Conservation (phyloP, 306 rosid genomes). For the Vigna angularis region DNA sequence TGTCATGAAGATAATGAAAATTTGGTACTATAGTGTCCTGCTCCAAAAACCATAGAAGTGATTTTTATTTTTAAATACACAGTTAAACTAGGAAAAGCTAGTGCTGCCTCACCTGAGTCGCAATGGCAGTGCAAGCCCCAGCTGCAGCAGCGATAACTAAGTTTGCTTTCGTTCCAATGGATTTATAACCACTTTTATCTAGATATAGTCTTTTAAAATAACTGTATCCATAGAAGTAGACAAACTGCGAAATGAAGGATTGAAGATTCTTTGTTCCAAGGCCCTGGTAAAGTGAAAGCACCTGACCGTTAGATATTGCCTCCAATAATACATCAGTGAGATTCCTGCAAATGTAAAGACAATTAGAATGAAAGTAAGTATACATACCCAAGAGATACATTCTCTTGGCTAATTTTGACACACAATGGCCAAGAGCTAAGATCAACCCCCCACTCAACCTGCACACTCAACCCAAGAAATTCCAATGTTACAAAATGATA, state of each 20-base stretch:
- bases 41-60: conserved; percentile 15
- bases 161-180: conserved; percentile 85
- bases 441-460: conserved; percentile 24
- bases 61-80: background rate
- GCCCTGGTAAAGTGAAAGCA: conserved; percentile 94
- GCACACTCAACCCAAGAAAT: conserved; percentile 17
- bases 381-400: conserved; percentile 17
- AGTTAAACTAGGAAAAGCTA: conserved; percentile 11
- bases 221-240: conserved; percentile 97
- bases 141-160: conserved; percentile 95
- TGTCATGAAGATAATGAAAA: conserved; percentile 12
- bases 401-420: conserved; percentile 8
- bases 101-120: conserved; percentile 79
- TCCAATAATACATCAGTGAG: conserved; percentile 92
- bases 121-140: conserved; percentile 93
- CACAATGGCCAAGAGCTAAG: conserved; percentile 5
- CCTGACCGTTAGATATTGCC: conserved; percentile 76
- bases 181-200: conserved; percentile 72
- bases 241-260: conserved; percentile 89
- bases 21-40: background rate
- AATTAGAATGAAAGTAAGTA: conserved; percentile 33
- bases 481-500: conserved; percentile 19
- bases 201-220: conserved; percentile 89
- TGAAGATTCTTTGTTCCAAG: conserved; percentile 94
- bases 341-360: conserved; percentile 64